Conservation (phyloP, 2,329 filamentous ascomycete species). For the Celoporthe dispersa region DNA sequence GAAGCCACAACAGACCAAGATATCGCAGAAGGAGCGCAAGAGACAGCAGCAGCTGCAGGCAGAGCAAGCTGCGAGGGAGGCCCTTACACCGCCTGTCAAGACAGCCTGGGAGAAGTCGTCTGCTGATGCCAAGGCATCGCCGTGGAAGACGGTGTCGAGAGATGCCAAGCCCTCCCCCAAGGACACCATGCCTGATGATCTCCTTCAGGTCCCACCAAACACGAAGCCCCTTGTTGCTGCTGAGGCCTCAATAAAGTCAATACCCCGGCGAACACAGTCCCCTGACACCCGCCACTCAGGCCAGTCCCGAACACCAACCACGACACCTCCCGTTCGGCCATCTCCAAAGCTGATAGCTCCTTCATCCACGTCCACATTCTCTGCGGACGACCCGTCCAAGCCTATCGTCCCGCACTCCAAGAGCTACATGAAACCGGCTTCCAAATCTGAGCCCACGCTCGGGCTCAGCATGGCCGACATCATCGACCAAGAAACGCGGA, state of each 20-base stretch:
- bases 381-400: constrained; percentile 40
- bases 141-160: constrained; percentile 68
- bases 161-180: constrained; percentile 55
- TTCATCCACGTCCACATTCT: constrained; percentile 28
- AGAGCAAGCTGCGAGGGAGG: constrained; percentile 47
- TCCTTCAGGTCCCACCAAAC: constrained; percentile 38
- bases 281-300: constrained; percentile 67
- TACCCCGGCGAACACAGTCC: constrained; percentile 57
- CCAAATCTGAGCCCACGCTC: constrained; percentile 65
- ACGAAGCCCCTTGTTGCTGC: constrained; percentile 50
- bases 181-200: constrained; percentile 48
- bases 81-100: constrained; percentile 39
- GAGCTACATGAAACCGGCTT: constrained; percentile 60
- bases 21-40: constrained; percentile 94
- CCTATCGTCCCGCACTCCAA: constrained; percentile 63
- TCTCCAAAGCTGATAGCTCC: constrained; percentile 24
- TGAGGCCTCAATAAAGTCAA: constrained; percentile 45
- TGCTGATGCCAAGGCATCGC: constrained; percentile 50
- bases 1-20: constrained; percentile 56
- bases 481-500: constrained; percentile 80
- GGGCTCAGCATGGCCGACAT: constrained; percentile 86
- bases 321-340: constrained; percentile 27
- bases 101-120: constrained; percentile 51
- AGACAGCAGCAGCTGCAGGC: constrained; percentile 73
- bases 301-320: constrained; percentile 49